phyloP scores from a whole-genome alignment of 768 basidiomycete species.

The Leccinum imitatum region DNA sequence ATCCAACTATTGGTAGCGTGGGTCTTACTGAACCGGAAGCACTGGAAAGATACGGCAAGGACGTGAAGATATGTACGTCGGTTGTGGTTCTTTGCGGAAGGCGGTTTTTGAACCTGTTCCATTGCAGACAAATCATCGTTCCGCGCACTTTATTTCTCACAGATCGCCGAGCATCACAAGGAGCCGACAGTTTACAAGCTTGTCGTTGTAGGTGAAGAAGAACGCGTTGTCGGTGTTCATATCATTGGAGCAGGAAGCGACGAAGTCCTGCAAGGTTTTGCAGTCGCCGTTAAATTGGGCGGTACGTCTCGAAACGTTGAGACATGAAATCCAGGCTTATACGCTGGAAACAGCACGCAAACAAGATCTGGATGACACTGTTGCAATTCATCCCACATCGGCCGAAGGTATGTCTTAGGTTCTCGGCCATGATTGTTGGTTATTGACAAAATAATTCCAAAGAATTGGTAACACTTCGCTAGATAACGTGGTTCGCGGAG shows the following conservation, averaged over 20 bases:
- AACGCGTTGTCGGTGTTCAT: slow-evolving; percentile 95
- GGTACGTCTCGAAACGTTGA: slow-evolving; percentile 34
- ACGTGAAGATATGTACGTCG: slow-evolving; percentile 85
- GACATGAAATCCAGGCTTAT: slow-evolving; percentile 4
- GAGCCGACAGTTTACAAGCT: slow-evolving; percentile 96
- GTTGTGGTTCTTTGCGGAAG: slow-evolving; percentile 1
- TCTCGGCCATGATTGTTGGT: neutral
- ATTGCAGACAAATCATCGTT: slow-evolving; percentile 74
- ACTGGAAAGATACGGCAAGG: slow-evolving; percentile 79
- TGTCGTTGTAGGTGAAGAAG: slow-evolving; percentile 81
- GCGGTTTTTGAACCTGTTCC: neutral
- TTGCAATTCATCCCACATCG: slow-evolving; percentile 90
- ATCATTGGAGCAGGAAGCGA: slow-evolving; percentile 91
- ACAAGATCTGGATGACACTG: slow-evolving; percentile 80
- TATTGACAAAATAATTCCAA: slow-evolving; percentile 17
- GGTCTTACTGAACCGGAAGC: slow-evolving; percentile 94
- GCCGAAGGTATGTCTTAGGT: slow-evolving; percentile 61
- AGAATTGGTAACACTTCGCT: slow-evolving; percentile 62
- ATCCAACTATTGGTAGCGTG: slow-evolving; percentile 94
- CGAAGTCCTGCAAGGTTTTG: slow-evolving; percentile 95
- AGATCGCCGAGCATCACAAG: slow-evolving; percentile 87
- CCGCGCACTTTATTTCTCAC: slow-evolving; percentile 88
- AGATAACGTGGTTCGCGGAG: slow-evolving; percentile 1
- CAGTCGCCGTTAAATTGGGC: slow-evolving; percentile 97
- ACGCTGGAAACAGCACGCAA: slow-evolving; percentile 54